Evolutionary conservation across 2,329 filamentous ascomycete species (phyloP).

Genomic region (Pseudohalonectria lignicola): DNA sequence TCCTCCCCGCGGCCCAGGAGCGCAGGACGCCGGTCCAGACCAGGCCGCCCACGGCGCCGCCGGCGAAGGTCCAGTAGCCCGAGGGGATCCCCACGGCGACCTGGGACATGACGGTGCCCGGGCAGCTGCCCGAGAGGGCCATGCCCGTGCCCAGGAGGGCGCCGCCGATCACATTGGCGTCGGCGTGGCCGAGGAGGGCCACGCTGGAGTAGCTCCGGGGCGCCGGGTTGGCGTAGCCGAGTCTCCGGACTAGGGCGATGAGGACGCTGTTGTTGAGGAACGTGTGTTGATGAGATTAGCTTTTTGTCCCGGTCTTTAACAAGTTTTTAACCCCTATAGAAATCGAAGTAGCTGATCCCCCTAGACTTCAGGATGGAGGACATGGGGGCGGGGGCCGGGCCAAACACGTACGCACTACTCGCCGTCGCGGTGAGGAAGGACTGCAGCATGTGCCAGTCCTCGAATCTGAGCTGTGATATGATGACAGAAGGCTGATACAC

Average conservation of each 20-base stretch:
- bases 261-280: too few species aligned
- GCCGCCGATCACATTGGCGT: constrained; percentile 56
- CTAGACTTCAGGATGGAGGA: too few species aligned
- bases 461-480: constrained; percentile 45
- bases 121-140: constrained; percentile 53
- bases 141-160: constrained; percentile 53
- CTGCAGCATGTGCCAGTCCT: constrained; percentile 56
- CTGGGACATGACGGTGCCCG: constrained; percentile 54
- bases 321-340: too few species aligned
- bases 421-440: constrained; percentile 52
- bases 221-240: constrained; percentile 28
- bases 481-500: constrained; percentile 51
- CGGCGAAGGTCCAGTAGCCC: constrained; percentile 39
- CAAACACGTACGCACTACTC: constrained; percentile 49
- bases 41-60: constrained; percentile 44
- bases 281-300: too few species aligned
- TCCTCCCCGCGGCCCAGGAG: constrained; percentile 10
- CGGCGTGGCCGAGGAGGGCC: constrained; percentile 41
- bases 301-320: too few species aligned
- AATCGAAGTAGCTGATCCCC: too few species aligned
- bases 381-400: too few species aligned
- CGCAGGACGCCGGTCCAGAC: constrained; percentile 34
- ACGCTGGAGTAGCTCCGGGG: constrained; percentile 40
- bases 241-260: constrained; percentile 31
- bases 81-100: constrained; percentile 39